These are phyloP conservation scores for Phytopythium montanum DNA, from an alignment of 352 stramenopile genomes.

Conservation along the genomic window DNA sequence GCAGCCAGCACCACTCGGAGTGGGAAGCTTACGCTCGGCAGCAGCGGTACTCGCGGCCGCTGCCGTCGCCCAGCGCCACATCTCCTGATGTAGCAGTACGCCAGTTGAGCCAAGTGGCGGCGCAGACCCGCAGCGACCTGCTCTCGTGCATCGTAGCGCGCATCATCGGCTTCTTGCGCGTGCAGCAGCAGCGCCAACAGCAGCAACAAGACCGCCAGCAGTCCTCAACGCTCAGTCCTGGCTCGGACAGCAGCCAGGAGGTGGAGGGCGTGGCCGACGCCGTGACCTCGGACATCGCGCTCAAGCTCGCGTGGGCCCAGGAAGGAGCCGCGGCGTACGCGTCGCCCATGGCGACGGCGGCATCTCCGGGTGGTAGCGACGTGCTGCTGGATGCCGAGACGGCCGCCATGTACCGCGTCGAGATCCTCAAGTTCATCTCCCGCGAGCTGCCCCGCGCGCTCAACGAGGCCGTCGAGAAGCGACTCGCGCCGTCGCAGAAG, in stretches of 20 bases:
- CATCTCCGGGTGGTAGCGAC: constrained; percentile 10
- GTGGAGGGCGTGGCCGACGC: constrained; percentile 43
- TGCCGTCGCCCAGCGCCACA: constrained; percentile 5
- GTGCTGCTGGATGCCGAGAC: constrained; percentile 53
- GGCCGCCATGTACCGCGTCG: constrained; percentile 76
- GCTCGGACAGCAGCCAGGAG: constrained; percentile 13
- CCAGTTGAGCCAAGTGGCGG: constrained; percentile 55
- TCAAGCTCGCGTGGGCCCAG: constrained; percentile 52
- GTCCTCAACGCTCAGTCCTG: neutral
- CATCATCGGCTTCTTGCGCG: constrained; percentile 60
- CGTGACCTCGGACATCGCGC: constrained; percentile 59
- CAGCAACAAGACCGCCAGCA: neutral
- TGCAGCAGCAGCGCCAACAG: constrained; percentile 27
- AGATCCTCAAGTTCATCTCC: constrained; percentile 85
- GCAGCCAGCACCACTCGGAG: constrained; percentile 21
- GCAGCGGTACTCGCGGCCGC: constrained; percentile 16
- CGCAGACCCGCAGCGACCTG: constrained; percentile 57
- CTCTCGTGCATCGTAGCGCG: constrained; percentile 62
- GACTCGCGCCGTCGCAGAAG: constrained; percentile 48
- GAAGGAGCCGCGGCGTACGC: constrained; percentile 47
- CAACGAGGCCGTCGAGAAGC: constrained; percentile 64
- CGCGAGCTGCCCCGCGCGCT: constrained; percentile 73
- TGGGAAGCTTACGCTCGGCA: constrained; percentile 27
- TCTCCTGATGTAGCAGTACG: constrained; percentile 48
- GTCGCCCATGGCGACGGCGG: constrained; percentile 9